Percentiles rank a stretch among this genome's conserved stretches.
phyloP scores from a whole-genome alignment of 805 yeast genomes.

The Pichia manshurica region DNA sequence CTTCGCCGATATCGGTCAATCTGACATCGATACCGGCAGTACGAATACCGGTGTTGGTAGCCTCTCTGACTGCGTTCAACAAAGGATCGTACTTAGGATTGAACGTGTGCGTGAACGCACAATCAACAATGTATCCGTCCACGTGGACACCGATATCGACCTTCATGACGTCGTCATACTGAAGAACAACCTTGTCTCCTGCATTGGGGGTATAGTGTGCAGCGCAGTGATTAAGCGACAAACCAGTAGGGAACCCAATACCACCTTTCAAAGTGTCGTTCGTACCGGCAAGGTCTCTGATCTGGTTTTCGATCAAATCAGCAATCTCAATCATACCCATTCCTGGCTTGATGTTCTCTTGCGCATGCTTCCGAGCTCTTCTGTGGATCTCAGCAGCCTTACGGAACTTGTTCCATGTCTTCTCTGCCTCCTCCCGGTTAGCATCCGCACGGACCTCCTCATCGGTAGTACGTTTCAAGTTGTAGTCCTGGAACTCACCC shows the following conservation, averaged over 20 bases:
- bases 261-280: constrained; percentile 74
- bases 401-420: constrained; percentile 80
- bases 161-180: constrained; percentile 90
- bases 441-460: constrained; percentile 53
- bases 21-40: constrained; percentile 97
- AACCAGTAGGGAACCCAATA: constrained; percentile 97
- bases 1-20: constrained; percentile 90
- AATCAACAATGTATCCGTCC: constrained; percentile 88
- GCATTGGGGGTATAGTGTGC: constrained; percentile 98
- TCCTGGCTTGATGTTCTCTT: constrained; percentile 75
- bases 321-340: constrained; percentile 89
- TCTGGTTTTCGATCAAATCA: constrained; percentile 79
- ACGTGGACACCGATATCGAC: constrained; percentile 96
- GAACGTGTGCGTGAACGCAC: constrained; percentile 90
- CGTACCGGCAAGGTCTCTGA: constrained; percentile 56
- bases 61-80: constrained; percentile 80
- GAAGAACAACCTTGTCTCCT: constrained; percentile 78
- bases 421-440: constrained; percentile 9
- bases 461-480: constrained; percentile 68
- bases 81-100: constrained; percentile 77
- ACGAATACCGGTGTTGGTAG: constrained; percentile 87
- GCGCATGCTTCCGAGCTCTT: constrained; percentile 78
- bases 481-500: constrained; percentile 82
- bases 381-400: constrained; percentile 96
- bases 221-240: constrained; percentile 87